Percentiles rank a stretch among this genome's conserved stretches.
phyloP scores from a whole-genome alignment of 2,329 filamentous ascomycete genomes.

The Colletotrichum tabaci region DNA sequence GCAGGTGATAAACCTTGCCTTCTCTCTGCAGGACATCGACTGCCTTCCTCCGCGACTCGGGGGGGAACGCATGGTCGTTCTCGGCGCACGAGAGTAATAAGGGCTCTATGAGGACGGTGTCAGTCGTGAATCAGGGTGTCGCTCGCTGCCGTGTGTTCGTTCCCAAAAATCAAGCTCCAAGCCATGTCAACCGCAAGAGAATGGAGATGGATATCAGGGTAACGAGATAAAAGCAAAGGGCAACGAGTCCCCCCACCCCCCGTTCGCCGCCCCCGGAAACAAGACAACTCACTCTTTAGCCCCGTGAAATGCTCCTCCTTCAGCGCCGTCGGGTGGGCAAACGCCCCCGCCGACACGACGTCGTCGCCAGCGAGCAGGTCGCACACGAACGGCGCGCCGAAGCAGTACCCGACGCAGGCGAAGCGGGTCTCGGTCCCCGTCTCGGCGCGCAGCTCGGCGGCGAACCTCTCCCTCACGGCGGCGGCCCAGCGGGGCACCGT shows the following conservation, averaged over 20 bases:
- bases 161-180: not conserved
- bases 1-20: conserved; percentile 71
- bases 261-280: not conserved
- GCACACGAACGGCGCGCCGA: conserved; percentile 62
- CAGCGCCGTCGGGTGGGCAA: conserved; percentile 66
- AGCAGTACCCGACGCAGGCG: conserved; percentile 59
- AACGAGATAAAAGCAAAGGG: no score
- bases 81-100: conserved; percentile 63
- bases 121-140: not conserved
- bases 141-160: not conserved
- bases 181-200: no score
- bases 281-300: conserved; percentile 51
- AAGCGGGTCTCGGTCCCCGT: conserved; percentile 50
- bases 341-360: conserved; percentile 59
- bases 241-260: no score
- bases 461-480: conserved; percentile 55
- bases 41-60: conserved; percentile 55
- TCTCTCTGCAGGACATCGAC: conserved; percentile 58
- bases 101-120: conserved; percentile 50
- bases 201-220: not conserved
- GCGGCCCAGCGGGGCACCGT: conserved; percentile 61
- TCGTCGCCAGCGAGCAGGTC: conserved; percentile 43
- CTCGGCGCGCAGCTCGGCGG: conserved; percentile 40
- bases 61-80: conserved; percentile 60
- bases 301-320: conserved; percentile 61